These are phyloP conservation scores for Fragaria iinumae DNA, from an alignment of 306 rosid genomes.

Conservation along the genomic window DNA sequence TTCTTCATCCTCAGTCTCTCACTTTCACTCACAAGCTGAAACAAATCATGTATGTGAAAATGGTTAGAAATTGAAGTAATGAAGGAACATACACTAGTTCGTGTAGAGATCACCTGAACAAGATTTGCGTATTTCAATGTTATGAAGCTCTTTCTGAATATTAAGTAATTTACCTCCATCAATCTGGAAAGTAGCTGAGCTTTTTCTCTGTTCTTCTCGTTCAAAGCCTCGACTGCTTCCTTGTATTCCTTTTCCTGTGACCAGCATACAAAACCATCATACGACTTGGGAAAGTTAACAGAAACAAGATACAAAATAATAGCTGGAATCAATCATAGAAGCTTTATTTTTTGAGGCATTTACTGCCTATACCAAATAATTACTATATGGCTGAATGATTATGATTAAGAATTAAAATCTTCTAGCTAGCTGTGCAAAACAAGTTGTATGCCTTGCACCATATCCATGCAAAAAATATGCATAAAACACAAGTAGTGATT, in stretches of 20 bases:
- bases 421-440: background rate
- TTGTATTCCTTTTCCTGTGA: constrained; percentile 88
- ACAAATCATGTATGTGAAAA: background rate
- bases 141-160: background rate
- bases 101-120: background rate
- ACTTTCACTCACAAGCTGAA: constrained; percentile 52
- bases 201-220: constrained; percentile 82
- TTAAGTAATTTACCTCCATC: constrained; percentile 43
- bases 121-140: background rate
- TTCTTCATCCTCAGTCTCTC: constrained; percentile 77
- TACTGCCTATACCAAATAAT: background rate
- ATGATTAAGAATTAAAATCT: background rate
- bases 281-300: background rate
- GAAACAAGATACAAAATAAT: background rate
- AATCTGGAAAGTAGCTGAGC: constrained; percentile 47
- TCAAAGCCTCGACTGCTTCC: constrained; percentile 80
- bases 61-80: background rate
- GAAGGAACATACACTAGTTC: background rate
- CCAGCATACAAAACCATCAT: background rate
- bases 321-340: background rate
- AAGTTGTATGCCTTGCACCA: background rate
- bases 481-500: background rate
- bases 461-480: background rate
- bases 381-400: background rate
- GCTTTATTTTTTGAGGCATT: background rate